phyloP scores from a whole-genome alignment of 768 basidiomycete genomes.

The Suillus ampliporus region DNA sequence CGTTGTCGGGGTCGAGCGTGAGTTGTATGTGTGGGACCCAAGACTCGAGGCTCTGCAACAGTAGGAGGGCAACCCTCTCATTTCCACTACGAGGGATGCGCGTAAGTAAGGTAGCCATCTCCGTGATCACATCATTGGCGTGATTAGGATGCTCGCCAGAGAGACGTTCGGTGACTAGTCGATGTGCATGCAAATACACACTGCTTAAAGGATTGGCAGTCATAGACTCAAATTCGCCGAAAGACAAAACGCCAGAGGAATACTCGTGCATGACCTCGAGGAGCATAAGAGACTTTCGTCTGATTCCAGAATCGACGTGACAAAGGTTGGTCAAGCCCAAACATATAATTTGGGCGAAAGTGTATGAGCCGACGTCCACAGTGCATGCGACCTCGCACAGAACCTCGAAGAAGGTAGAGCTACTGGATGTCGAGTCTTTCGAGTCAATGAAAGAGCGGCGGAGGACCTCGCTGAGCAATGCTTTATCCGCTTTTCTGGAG shows the following conservation, averaged over 20 bases:
- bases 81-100: constrained; percentile 59
- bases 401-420: constrained; percentile 77
- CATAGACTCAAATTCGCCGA: constrained; percentile 76
- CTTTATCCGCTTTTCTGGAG: constrained; percentile 57
- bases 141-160: constrained; percentile 77
- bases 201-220: constrained; percentile 74
- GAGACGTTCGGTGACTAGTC: constrained; percentile 75
- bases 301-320: constrained; percentile 65
- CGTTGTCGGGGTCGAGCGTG: constrained; percentile 61
- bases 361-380: constrained; percentile 59
- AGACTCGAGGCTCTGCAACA: constrained; percentile 80
- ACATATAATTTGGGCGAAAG: constrained; percentile 75
- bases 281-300: constrained; percentile 79
- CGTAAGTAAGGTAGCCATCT: constrained; percentile 76
- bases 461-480: constrained; percentile 68
- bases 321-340: constrained; percentile 86
- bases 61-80: constrained; percentile 55
- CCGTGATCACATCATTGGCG: constrained; percentile 66
- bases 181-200: constrained; percentile 83
- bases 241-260: constrained; percentile 65
- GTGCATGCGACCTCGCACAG: constrained; percentile 72
- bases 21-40: constrained; percentile 80
- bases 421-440: constrained; percentile 58
- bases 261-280: constrained; percentile 76
- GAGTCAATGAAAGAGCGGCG: constrained; percentile 69